These are phyloP conservation scores for Cutaneotrichosporon sp. DNA, from an alignment of 1,284 basidiomycete species.

Conservation along the genomic window DNA sequence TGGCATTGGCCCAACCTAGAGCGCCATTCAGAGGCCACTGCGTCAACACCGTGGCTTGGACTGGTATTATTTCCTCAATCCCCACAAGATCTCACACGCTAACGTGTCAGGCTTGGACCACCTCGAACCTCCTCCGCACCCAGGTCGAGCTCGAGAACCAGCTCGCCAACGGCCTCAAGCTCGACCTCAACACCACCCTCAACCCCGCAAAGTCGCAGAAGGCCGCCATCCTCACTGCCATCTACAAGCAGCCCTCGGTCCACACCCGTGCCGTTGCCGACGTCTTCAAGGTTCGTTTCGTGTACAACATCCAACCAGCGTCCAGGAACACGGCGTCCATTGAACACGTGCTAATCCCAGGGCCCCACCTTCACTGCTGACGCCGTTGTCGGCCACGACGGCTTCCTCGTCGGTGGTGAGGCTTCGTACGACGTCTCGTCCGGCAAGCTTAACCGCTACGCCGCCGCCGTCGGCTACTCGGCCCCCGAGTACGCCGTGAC, in stretches of 20 bases:
- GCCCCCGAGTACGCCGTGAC: conserved; percentile 97
- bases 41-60: too few species aligned
- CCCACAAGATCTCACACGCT: neutral
- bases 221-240: conserved; percentile 73
- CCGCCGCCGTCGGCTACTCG: conserved; percentile 78
- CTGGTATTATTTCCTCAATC: neutral
- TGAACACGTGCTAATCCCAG: conserved; percentile 53
- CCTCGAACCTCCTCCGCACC: conserved; percentile 80
- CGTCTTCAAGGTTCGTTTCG: conserved; percentile 77
- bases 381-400: conserved; percentile 91
- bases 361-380: conserved; percentile 97
- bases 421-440: conserved; percentile 94
- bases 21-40: too few species aligned
- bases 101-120: conserved; percentile 73
- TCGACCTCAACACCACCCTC: conserved; percentile 83
- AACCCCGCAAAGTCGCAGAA: conserved; percentile 71
- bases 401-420: conserved; percentile 96
- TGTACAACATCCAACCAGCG: neutral
- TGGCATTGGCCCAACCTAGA: neutral
- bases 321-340: neutral
- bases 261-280: conserved; percentile 91
- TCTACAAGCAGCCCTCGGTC: conserved; percentile 95
- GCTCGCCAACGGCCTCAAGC: conserved; percentile 95
- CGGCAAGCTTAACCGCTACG: conserved; percentile 88
- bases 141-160: conserved; percentile 97